Conservation (phyloP, 2,329 filamentous ascomycete species). For the Neopestalotiopsis sp. region DNA sequence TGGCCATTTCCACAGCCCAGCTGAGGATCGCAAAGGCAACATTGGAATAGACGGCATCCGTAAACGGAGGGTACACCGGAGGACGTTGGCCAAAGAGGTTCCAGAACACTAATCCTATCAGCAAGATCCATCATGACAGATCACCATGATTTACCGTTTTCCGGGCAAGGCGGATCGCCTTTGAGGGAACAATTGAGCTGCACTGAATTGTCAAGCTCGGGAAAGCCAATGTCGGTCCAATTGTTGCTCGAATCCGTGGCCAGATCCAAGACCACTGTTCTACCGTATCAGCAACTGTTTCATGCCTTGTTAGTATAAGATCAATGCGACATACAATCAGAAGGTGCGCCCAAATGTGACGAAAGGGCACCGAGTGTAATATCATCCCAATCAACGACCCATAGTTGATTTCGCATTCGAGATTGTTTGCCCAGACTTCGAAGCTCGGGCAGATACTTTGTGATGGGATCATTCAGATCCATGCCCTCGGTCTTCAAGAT, state of each 20-base stretch:
- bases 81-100: conserved; percentile 15
- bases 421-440: conserved; percentile 19
- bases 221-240: conserved; percentile 13
- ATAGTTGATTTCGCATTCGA: conserved; percentile 25
- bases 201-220: background rate
- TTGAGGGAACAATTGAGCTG: conserved; percentile 4
- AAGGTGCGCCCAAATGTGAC: conserved; percentile 24
- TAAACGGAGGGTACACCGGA: conserved; percentile 37
- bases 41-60: conserved; percentile 33
- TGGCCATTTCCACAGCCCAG: conserved; percentile 21
- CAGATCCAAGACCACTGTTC: background rate
- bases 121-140: background rate
- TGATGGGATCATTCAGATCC: conserved; percentile 14
- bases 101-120: conserved; percentile 5
- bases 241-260: background rate
- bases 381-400: conserved; percentile 29
- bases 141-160: background rate
- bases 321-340: background rate
- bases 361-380: conserved; percentile 36
- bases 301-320: background rate
- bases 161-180: conserved; percentile 7
- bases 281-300: background rate
- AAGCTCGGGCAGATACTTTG: conserved; percentile 15
- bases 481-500: conserved; percentile 8
- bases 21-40: conserved; percentile 29